phyloP scores from a whole-genome alignment of 2,329 filamentous ascomycete species.

The Ciborinia camelliae region DNA sequence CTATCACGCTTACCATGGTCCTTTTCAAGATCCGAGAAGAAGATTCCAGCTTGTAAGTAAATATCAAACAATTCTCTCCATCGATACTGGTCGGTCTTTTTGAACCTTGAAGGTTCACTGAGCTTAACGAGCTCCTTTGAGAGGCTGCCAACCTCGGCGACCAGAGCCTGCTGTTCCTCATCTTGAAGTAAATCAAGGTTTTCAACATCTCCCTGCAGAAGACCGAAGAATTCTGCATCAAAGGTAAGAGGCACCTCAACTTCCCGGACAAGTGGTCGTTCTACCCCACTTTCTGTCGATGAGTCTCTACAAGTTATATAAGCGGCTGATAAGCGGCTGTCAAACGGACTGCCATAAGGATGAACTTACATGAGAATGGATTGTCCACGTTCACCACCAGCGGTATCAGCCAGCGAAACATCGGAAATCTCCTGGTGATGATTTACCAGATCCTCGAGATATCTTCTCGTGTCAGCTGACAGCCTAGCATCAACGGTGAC shows the following conservation, averaged over 20 bases:
- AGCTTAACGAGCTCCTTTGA: constrained; percentile 60
- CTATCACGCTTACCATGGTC: constrained; percentile 67
- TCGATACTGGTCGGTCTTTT: constrained; percentile 60
- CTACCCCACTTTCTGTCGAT: constrained; percentile 5
- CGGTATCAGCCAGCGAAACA: background rate
- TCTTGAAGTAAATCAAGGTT: constrained; percentile 61
- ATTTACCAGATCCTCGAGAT: constrained; percentile 55
- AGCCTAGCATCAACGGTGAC: constrained; percentile 66
- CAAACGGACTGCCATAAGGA: background rate
- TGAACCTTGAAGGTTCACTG: constrained; percentile 60
- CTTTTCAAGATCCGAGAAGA: constrained; percentile 73
- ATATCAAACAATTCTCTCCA: constrained; percentile 82
- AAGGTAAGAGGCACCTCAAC: constrained; percentile 76
- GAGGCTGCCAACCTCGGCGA: constrained; percentile 58
- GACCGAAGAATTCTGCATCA: constrained; percentile 75
- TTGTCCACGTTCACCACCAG: background rate
- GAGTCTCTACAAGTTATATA: background rate
- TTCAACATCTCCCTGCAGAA: constrained; percentile 65
- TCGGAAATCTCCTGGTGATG: constrained; percentile 3
- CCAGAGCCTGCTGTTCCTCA: constrained; percentile 60
- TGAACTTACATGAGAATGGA: background rate
- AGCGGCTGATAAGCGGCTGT: background rate
- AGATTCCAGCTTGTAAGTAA: constrained; percentile 75
- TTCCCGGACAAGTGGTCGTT: constrained; percentile 36
- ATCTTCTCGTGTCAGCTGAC: constrained; percentile 52